Conservation (phyloP, 179 eudicot species). For the Silene noctiflora region DNA sequence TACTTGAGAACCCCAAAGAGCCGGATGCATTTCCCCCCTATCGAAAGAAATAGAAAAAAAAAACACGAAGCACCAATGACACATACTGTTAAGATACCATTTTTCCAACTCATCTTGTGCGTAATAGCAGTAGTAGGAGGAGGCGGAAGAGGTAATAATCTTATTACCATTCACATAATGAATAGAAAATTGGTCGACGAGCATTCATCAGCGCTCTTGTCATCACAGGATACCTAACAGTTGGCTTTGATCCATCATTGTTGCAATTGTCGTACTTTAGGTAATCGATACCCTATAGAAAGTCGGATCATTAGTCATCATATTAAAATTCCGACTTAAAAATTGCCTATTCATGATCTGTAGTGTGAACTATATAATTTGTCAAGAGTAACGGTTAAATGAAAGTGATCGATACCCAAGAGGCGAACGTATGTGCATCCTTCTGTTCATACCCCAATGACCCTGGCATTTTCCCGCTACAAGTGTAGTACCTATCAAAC, state of each 20-base stretch:
- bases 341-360: too few species aligned
- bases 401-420: constrained; percentile 54
- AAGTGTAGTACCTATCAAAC: constrained; percentile 54
- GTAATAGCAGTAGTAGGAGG: neutral
- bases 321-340: too few species aligned
- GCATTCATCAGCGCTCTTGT: constrained; percentile 75
- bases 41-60: neutral
- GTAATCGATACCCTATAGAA: constrained; percentile 73
- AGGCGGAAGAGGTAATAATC: neutral
- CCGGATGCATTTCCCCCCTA: constrained; percentile 97
- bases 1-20: constrained; percentile 66
- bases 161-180: constrained; percentile 80
- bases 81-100: neutral
- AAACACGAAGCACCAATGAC: neutral
- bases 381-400: neutral
- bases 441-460: constrained; percentile 82
- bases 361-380: too few species aligned
- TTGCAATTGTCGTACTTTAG: constrained; percentile 86
- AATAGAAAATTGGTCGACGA: constrained; percentile 78
- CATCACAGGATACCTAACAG: constrained; percentile 74
- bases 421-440: constrained; percentile 81
- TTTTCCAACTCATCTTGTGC: neutral
- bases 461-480: constrained; percentile 82
- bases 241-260: constrained; percentile 61
- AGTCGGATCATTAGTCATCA: neutral